Conservation (phyloP, 2,329 filamentous ascomycete genomes). For the Microcyclosporella mali region DNA sequence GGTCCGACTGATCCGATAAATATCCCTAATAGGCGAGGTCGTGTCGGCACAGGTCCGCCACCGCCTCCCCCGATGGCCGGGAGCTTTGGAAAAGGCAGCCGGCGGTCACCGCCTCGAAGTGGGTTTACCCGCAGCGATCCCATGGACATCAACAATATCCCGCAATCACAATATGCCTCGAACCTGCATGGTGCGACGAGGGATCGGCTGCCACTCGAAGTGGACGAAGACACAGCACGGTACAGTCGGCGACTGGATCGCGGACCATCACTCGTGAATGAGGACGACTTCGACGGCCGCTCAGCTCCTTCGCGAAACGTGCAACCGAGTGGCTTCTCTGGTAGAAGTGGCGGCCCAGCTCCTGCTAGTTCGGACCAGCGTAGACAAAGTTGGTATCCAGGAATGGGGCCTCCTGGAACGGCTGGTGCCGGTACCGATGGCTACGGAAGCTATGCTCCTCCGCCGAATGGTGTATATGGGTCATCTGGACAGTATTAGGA, state of each 20-base stretch:
- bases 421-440: slow-evolving; percentile 20
- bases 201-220: slow-evolving; percentile 16
- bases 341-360: no score
- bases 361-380: slow-evolving; percentile 12
- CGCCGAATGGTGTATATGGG: slow-evolving; percentile 6
- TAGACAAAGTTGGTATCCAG: slow-evolving; percentile 20
- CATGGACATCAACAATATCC: slow-evolving; percentile 19
- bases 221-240: slow-evolving; percentile 10
- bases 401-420: neutral
- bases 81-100: slow-evolving; percentile 17
- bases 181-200: slow-evolving; percentile 20
- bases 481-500: slow-evolving; percentile 17
- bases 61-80: slow-evolving; percentile 12
- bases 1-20: slow-evolving; percentile 16
- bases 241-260: slow-evolving; percentile 10
- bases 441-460: slow-evolving; percentile 17
- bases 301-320: slow-evolving; percentile 14
- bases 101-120: slow-evolving; percentile 20
- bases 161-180: slow-evolving; percentile 22
- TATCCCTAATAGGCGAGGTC: slow-evolving; percentile 18
- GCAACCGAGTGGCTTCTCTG: slow-evolving; percentile 1
- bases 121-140: slow-evolving; percentile 23
- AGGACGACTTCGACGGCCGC: slow-evolving; percentile 14
- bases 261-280: slow-evolving; percentile 12
- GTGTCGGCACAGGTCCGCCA: slow-evolving; percentile 15